Evolutionary conservation across 306 rosid species (phyloP), one percentile per base, ranked within the genome.

Genomic region (Pueraria montana): DNA sequence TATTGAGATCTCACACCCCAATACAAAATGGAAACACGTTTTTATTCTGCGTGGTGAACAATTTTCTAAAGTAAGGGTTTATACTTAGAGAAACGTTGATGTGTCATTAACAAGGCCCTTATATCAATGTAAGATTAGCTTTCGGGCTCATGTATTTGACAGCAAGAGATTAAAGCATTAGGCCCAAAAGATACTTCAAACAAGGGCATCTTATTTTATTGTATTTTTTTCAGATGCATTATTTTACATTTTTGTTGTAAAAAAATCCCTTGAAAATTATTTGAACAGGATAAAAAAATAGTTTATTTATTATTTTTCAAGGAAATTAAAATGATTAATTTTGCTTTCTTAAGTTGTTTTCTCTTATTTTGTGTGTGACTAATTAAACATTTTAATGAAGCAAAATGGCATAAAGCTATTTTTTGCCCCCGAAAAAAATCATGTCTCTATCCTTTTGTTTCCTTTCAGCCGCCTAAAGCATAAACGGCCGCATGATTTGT

Each of bases 401-500:
- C 27, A 63, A 63, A 62, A 63, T 27, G 21, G 2, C 11, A 71
- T 24, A 53, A 0, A n/a, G n/a, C 43, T 46, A 0, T 17, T 40
- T 43, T 69, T 43, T 46, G 6, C 17, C 64, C 3, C 2, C 32
- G 32, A 30, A 30, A 30, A 30, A 30, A 30, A 2, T 30, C 34
- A 30, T 30, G 34, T 3, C 34, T 0, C 0, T 0, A 0, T 34
- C 40, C 40, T 34, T 55, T 53, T 53, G 34, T 27, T 68, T 79
- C 43, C 21, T 55, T 55, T 69, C 48, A 40, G 77, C 83, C 61
- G 61, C 69, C 6, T 2, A 27, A 38, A 8, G 78, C 70, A 70
- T 30, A 71, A 58, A 72, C 64, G 40, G 72, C 71, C 0, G 13
- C 72, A 52, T 49, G 9, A 46, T 78, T 66, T 34, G 53, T 50